Evolutionary conservation across 805 yeast genomes (phyloP).

Genomic region (Wickerhamomyces xylosicus): DNA sequence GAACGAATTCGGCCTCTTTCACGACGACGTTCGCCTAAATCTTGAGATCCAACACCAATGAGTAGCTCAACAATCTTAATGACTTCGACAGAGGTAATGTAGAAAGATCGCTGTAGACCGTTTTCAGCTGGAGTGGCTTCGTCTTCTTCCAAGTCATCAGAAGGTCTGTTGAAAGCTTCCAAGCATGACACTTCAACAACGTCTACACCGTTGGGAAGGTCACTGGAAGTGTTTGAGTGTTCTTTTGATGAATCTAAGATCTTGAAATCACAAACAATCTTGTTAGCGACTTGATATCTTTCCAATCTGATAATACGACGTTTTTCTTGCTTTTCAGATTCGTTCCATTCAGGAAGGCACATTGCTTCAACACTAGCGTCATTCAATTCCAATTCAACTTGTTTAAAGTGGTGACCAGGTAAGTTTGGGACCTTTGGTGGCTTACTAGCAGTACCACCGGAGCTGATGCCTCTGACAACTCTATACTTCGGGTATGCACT

Average conservation of each 20-base stretch:
- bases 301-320: slow-evolving; percentile 51
- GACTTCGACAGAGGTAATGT: slow-evolving; percentile 59
- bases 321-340: slow-evolving; percentile 34
- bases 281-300: slow-evolving; percentile 37
- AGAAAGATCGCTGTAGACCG: slow-evolving; percentile 18
- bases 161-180: slow-evolving; percentile 27
- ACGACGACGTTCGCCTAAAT: slow-evolving; percentile 42
- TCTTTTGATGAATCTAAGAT: slow-evolving; percentile 42
- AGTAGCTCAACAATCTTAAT: slow-evolving; percentile 53
- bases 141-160: slow-evolving; percentile 19
- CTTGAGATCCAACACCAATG: slow-evolving; percentile 37
- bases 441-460: slow-evolving; percentile 46
- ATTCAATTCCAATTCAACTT: slow-evolving; percentile 36
- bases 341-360: slow-evolving; percentile 42
- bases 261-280: slow-evolving; percentile 36
- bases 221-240: slow-evolving; percentile 18
- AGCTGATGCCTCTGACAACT: slow-evolving; percentile 45
- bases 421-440: slow-evolving; percentile 35
- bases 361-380: slow-evolving; percentile 37
- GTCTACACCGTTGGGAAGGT: slow-evolving; percentile 29
- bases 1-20: slow-evolving; percentile 61
- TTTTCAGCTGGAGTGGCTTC: slow-evolving; percentile 13
- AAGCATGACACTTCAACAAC: slow-evolving; percentile 53
- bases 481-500: slow-evolving; percentile 20
- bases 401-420: slow-evolving; percentile 23